Conservation (phyloP, 2,329 filamentous ascomycete species). For the Tolypocladium amazonense region DNA sequence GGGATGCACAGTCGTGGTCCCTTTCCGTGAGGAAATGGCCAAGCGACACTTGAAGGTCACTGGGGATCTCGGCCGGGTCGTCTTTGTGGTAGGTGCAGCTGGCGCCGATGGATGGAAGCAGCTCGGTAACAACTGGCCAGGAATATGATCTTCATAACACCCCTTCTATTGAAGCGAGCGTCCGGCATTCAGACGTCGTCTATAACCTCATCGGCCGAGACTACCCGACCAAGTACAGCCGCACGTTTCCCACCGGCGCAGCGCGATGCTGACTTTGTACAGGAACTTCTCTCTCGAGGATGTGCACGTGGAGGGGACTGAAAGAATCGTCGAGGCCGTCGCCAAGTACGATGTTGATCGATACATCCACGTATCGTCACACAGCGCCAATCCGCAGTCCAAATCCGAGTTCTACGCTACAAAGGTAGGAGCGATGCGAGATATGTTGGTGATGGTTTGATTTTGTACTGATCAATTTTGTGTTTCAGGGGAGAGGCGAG, state of each 20-base stretch:
- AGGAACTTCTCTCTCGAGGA: slow-evolving; percentile 92
- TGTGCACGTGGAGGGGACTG: slow-evolving; percentile 84
- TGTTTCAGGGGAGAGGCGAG: slow-evolving; percentile 60
- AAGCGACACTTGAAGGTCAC: slow-evolving; percentile 94
- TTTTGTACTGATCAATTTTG: neutral
- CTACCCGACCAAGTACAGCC: slow-evolving; percentile 82
- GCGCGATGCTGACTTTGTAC: slow-evolving; percentile 10
- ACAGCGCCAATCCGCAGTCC: slow-evolving; percentile 75
- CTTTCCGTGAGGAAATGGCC: slow-evolving; percentile 93
- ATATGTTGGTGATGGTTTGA: too few species aligned
- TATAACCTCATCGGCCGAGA: slow-evolving; percentile 92
- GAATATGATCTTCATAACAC: slow-evolving; percentile 96
- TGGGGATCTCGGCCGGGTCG: slow-evolving; percentile 84
- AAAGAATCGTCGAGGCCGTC: slow-evolving; percentile 85
- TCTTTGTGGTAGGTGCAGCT: slow-evolving; percentile 59
- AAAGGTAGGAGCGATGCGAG: slow-evolving; percentile 46
- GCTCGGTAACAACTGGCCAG: slow-evolving; percentile 29
- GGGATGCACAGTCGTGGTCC: slow-evolving; percentile 89
- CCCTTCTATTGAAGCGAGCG: slow-evolving; percentile 88
- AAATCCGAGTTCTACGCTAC: slow-evolving; percentile 82
- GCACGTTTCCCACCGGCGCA: neutral
- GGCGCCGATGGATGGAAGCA: neutral
- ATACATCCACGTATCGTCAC: slow-evolving; percentile 92
- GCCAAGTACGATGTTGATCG: slow-evolving; percentile 98
- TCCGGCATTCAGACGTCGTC: slow-evolving; percentile 93